Evolutionary conservation across 495 filamentous ascomycete species (phyloP), one percentile per base, ranked within the genome.

Genomic region (Hyaloscypha finlandica): DNA sequence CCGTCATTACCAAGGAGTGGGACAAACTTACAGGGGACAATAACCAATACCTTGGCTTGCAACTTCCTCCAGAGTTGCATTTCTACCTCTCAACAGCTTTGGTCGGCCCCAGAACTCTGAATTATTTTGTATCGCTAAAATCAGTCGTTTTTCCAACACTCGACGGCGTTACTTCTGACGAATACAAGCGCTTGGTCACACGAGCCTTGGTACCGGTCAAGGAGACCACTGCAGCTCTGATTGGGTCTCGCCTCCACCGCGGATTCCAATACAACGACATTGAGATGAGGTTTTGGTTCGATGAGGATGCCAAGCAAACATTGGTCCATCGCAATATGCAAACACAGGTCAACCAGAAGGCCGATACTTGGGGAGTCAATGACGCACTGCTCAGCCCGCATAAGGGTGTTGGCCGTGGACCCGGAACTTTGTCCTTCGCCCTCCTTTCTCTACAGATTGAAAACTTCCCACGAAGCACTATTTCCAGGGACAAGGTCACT

Each of bases 41-140:
- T 68, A 91, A 95, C 77, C 89, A 94, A 70, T 91, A 97, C 74
- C 89, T 96, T 69, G 93, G 93, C 25, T 87, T 93, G 62, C 91
- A 93, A 37, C 83, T 99, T 19, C 93, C 96, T 2, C 88, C 93
- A 61, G 96, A 99, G 78, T 80, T 99, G 6, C 97, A 93, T 75
- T 90, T 91, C 75, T 98, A 99, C 71, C 84, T 98, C 37, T 92
- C 92, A 66, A 88, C 85, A 35, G 95, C 92, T 33, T 76, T 97
- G 19, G 84, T 97, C 65, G 87, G 92, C 8, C 83, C 93, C 2
- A 88, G 93, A 48, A 79, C 97, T 19, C 83, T 96, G 9, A 92
- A 90, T 72, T 93, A 88, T 84, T 82, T 96, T 59, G 89, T 89
- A 0, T 89, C 89, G 37, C 89, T 90, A 32, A 88, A 94, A 71